Base-by-base conservation (phyloP, 2,329 filamentous ascomycete genomes). In the Xylariaceae sp. region DNA sequence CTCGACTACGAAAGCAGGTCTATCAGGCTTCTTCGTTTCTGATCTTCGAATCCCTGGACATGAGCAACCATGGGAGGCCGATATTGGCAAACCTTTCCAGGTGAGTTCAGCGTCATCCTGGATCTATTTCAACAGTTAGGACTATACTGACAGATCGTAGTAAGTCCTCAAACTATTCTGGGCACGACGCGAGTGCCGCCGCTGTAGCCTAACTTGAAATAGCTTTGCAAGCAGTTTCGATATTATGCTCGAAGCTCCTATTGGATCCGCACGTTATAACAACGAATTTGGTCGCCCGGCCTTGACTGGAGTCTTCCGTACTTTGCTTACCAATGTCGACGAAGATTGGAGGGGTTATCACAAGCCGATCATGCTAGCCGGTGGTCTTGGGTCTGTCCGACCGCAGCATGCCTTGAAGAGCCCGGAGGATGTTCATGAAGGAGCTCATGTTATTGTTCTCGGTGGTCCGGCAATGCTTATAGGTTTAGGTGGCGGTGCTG, bases 381-480 rank as follows among this genome's bases (percentile, higher is more conserved):
- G 94, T 68, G 94, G 94, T 68, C 84, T 97, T 37, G 94, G 94
- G 47, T 96, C 89, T 4, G 92, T 97, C 32, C 78, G 94, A 55
- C 92, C 94, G 11, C 86, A 92, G 65, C 89, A 96, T 68, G 92
- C 94, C 2, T 78, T 96, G 56, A 99, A 99, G 74, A 81, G 88
- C 59, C 83, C 86, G 6, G 78, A 81, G 9, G 78, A 89, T 59
- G 94, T 99, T 19, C 85, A 86, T 50, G 82, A 91, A 50, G 92
- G 91, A n/a, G 91, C 91, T 19, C 89, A 92, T 68, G 81, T 70
- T 45, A 87, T 99, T 62, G 92, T 97, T 27, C 84, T 99, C 19
- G 94, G 94, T 65, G 94, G 94, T 0, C 94, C 94, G 39, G 92
- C 92, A 8, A 99, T 99, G 94, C 79, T 99, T 37, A 97, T 99